phyloP scores from a whole-genome alignment of 2,329 filamentous ascomycete species.

The Elsinoe batatas region DNA sequence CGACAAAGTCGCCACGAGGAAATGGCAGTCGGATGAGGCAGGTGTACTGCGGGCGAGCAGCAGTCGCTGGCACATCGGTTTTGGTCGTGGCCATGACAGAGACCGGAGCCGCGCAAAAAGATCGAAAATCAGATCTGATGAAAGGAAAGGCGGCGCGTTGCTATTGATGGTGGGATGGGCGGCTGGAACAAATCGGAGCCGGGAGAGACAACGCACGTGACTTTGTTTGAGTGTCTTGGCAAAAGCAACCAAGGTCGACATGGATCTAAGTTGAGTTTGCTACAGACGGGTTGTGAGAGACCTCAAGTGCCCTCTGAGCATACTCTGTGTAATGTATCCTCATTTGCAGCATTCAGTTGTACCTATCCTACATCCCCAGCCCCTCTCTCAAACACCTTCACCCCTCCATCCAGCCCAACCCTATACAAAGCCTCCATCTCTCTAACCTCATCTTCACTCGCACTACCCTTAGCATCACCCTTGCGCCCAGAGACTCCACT shows the following conservation, averaged over 20 bases:
- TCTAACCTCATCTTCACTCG: conserved; percentile 35
- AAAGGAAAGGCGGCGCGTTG: not conserved
- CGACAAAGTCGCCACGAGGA: conserved; percentile 73
- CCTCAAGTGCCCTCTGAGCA: not conserved
- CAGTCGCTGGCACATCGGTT: not conserved
- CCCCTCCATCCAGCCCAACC: conserved; percentile 66
- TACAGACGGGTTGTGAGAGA: too few relatives aligned
- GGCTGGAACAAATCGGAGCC: not conserved
- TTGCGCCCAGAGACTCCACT: not conserved
- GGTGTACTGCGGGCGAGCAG: conserved; percentile 41
- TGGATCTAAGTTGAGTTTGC: too few relatives aligned
- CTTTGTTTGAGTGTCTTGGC: not conserved
- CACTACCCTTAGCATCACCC: conserved; percentile 18
- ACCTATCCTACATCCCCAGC: conserved; percentile 30
- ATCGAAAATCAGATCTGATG: not conserved
- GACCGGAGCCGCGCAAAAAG: not conserved
- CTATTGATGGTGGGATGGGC: too few relatives aligned
- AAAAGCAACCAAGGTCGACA: too few relatives aligned
- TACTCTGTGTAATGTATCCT: not conserved
- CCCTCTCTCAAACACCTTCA: conserved; percentile 77
- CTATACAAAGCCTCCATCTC: conserved; percentile 73
- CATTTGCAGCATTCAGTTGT: not conserved
- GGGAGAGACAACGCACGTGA: not conserved
- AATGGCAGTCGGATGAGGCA: conserved; percentile 88
- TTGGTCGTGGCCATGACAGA: not conserved